Percentiles rank a stretch among this genome's conserved stretches.
These are phyloP conservation scores for Potentilla sterilis DNA, from an alignment of 306 rosid genomes.

Conservation along the genomic window DNA sequence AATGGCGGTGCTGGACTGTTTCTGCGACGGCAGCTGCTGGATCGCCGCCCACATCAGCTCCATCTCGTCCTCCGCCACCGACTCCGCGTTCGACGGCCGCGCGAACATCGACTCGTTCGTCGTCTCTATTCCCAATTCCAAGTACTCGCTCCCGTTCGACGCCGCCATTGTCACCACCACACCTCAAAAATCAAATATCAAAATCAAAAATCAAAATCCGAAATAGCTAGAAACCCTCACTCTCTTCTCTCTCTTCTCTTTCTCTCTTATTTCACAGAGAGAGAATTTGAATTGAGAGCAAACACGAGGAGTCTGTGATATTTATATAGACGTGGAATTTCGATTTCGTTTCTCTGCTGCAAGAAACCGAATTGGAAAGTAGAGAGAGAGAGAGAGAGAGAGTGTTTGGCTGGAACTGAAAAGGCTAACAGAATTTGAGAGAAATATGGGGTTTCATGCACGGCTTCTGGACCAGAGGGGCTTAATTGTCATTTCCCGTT, in stretches of 20 bases:
- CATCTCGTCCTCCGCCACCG: constrained; percentile 56
- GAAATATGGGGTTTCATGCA: not conserved
- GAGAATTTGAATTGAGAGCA: not conserved
- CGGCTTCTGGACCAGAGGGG: not conserved
- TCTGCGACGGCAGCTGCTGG: constrained; percentile 55
- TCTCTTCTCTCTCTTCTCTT: not conserved
- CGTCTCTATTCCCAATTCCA: constrained; percentile 38
- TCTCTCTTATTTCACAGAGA: not conserved
- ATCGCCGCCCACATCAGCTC: constrained; percentile 82
- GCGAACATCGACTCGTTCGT: constrained; percentile 35
- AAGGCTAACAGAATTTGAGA: not conserved
- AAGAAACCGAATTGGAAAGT: not conserved
- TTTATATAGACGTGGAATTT: not conserved
- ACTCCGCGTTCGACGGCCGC: constrained; percentile 64
- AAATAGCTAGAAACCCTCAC: not conserved
- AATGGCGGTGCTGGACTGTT: constrained; percentile 50
- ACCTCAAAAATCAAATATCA: not conserved
- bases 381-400: too few species aligned
- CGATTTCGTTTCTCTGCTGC: not conserved
- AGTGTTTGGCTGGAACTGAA: not conserved
- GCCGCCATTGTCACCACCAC: constrained; percentile 54
- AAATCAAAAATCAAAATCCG: not conserved
- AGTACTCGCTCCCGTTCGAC: constrained; percentile 76
- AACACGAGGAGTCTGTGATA: not conserved
- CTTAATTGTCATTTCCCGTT: not conserved